Evolutionary conservation across 164 flowering plant genomes (phyloP).

Genomic region (Kingdonia uniflora): DNA sequence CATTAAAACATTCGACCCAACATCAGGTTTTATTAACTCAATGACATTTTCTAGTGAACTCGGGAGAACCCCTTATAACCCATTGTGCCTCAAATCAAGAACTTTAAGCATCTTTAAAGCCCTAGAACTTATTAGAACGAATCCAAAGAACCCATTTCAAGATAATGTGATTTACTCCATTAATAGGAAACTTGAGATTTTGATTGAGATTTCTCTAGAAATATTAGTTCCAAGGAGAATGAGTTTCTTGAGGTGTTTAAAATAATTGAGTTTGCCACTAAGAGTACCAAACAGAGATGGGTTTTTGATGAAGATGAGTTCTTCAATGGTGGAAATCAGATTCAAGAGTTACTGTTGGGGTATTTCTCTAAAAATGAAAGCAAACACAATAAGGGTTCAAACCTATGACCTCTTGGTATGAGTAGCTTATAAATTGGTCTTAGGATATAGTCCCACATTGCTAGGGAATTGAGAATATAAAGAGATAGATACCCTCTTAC

Average conservation of each 20-base stretch:
- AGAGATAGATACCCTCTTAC: no score
- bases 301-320: constrained; percentile 68
- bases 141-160: constrained; percentile 35
- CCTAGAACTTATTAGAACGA: constrained; percentile 19
- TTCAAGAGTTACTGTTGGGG: no score
- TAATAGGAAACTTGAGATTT: no score
- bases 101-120: constrained; percentile 40
- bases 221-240: constrained; percentile 45
- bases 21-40: constrained; percentile 47
- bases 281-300: constrained; percentile 43
- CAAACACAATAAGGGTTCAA: no score
- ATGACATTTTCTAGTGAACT: constrained; percentile 30
- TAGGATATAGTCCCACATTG: no score
- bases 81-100: constrained; percentile 59
- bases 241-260: constrained; percentile 32
- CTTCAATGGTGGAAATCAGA: constrained; percentile 32
- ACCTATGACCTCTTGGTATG: no score
- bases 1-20: constrained; percentile 48
- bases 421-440: no score
- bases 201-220: constrained; percentile 46
- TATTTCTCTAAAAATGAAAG: no score
- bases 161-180: no score
- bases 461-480: no score
- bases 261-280: constrained; percentile 24
- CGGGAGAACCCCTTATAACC: constrained; percentile 38